Percentiles rank a stretch among this genome's conserved stretches.
Evolutionary conservation across 2,329 filamentous ascomycete genomes (phyloP).

Genomic region (Cordyceps fumosorosea): DNA sequence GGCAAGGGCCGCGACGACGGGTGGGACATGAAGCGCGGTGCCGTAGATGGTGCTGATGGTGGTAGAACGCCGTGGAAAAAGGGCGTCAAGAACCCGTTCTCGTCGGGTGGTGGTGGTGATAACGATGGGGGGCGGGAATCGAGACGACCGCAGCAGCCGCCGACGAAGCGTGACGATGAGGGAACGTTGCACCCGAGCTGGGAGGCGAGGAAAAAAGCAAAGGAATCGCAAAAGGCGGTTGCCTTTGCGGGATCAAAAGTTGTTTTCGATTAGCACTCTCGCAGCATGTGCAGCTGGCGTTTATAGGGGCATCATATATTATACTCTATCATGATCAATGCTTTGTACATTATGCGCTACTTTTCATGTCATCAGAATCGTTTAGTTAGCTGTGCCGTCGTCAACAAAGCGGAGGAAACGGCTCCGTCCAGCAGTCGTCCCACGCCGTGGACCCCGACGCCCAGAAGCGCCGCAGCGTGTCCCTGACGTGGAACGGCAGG

Average conservation of each 20-base stretch:
- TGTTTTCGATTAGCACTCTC: constrained; percentile 43
- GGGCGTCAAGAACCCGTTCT: constrained; percentile 35
- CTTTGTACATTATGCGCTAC: neutral
- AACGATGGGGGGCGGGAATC: neutral
- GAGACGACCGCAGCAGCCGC: constrained; percentile 22
- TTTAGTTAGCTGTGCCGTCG: neutral
- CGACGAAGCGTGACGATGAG: constrained; percentile 40
- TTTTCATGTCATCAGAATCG: neutral
- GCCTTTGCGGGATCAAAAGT: constrained; percentile 53
- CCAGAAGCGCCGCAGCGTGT: neutral
- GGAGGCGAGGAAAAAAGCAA: constrained; percentile 56
- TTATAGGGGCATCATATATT: neutral
- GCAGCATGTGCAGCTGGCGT: neutral
- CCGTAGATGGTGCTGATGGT: constrained; percentile 36
- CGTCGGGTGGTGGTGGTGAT: constrained; percentile 13
- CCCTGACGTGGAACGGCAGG: neutral
- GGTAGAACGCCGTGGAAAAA: constrained; percentile 47
- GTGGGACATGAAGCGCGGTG: constrained; percentile 53
- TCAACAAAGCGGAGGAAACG: neutral
- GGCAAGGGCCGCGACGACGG: constrained; percentile 36
- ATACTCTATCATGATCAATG: neutral
- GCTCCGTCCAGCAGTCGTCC: neutral
- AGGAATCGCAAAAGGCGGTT: constrained; percentile 47
- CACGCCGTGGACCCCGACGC: neutral
- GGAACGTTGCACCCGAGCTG: constrained; percentile 57